Evolutionary conservation across 2,329 filamentous ascomycete species (phyloP), one percentile per base, ranked within the genome.

Genomic region (Esteya vermicola): DNA sequence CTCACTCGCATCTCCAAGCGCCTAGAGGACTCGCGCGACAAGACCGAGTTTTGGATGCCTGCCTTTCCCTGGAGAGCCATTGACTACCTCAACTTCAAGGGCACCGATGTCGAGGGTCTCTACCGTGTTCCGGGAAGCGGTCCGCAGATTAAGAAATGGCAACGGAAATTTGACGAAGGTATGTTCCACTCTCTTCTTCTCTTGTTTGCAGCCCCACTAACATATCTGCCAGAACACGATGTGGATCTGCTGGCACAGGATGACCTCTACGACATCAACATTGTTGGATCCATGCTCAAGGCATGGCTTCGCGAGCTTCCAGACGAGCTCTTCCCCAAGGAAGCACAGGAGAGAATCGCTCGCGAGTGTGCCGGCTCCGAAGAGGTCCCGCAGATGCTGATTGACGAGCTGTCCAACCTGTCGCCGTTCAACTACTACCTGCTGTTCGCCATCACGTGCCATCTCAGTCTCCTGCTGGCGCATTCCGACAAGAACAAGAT

Each of bases 21-120:
- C 23, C 65, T 96, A 33, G 85, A 93, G 53, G 76, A 83, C 45
- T 94, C 88, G 9, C 75, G 80, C 46, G 89, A 96, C 54, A 95
- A 95, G 67, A 96, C 89, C 1, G 89, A 95, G 54, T 96, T 93
- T 54, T 96, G 89, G 89, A 94, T 96, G 88, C 89, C 89, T 12
- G 84, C 86, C 7, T 79, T 96, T 43, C 88, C 89, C 1, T 95
- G 89, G 82, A 73, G 89, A 47, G 93, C 86, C 43, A 95, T 96
- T 48, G 89, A 96, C 61, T 95, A 93, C 56, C 67, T 96, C 39
- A 95, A 95, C 58, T 91, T 88, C 60, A 93, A 91, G 54, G 85
- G 85, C 30, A 91, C 83, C 50, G 88, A 95, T 53, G 85, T 93
- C 30, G 89, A 95, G 59, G 89, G 89, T 4, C 67, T 96, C 4